Evolutionary conservation across 352 stramenopile species (phyloP).

Genomic region (Globisporangium megalacanthum): DNA sequence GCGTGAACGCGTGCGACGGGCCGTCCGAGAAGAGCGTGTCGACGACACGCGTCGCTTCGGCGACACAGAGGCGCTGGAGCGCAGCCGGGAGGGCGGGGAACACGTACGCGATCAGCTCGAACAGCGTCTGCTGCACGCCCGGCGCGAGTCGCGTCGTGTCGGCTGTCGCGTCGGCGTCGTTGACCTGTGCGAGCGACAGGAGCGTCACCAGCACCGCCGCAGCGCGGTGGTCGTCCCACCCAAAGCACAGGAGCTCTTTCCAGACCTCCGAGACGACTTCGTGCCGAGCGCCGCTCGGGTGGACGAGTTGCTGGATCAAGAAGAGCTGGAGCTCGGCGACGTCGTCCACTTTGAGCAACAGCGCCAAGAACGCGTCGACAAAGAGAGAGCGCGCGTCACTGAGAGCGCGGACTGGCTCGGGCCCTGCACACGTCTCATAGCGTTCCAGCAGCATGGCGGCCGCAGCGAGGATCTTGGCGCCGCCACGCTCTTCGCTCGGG

Average conservation of each 20-base stretch:
- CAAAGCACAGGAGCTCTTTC: conserved; percentile 51
- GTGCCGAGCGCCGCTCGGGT: conserved; percentile 34
- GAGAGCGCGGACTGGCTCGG: conserved; percentile 10
- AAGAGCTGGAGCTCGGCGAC: conserved; percentile 35
- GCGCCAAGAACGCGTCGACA: conserved; percentile 33
- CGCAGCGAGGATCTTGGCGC: conserved; percentile 15
- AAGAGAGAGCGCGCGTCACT: conserved; percentile 19
- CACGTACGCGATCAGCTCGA: conserved; percentile 40
- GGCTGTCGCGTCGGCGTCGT: conserved; percentile 11
- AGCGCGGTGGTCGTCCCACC: conserved; percentile 35
- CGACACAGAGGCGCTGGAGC: conserved; percentile 41
- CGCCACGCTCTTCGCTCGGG: neutral
- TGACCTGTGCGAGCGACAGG: conserved; percentile 24
- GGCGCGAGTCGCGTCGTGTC: conserved; percentile 16
- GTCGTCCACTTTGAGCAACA: conserved; percentile 19
- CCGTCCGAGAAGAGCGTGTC: conserved; percentile 49
- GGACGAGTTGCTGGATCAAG: conserved; percentile 46
- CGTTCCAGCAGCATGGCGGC: conserved; percentile 30
- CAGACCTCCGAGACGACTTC: conserved; percentile 47
- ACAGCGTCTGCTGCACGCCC: conserved; percentile 27
- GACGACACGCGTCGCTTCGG: conserved; percentile 34
- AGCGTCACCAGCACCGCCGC: conserved; percentile 25
- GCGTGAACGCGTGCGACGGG: conserved; percentile 38
- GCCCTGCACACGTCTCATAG: conserved; percentile 26
- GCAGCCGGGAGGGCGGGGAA: conserved; percentile 30